These are phyloP conservation scores for Aspergillus floridensis DNA, from an alignment of 2,329 filamentous ascomycete genomes.

Conservation along the genomic window DNA sequence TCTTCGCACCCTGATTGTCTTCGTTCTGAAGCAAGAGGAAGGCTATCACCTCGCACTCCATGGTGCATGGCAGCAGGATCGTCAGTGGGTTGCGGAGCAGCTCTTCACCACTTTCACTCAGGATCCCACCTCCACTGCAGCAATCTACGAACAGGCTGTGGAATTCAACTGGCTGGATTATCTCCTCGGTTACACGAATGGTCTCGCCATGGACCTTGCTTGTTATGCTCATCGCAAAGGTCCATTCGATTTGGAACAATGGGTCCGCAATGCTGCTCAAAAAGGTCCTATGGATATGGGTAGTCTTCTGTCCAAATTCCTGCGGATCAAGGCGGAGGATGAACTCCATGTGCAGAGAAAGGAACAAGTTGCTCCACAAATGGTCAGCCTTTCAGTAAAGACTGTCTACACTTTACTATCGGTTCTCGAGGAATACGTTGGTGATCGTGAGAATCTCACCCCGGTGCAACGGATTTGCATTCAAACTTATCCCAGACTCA, in stretches of 20 bases:
- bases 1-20: conserved; percentile 66
- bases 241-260: conserved; percentile 75
- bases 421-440: conserved; percentile 68
- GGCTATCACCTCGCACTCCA: conserved; percentile 87
- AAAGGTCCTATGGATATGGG: conserved; percentile 68
- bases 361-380: conserved; percentile 63
- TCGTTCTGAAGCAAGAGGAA: conserved; percentile 72
- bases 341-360: conserved; percentile 72
- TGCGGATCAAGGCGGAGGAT: conserved; percentile 78
- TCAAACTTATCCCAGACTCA: conserved; percentile 85
- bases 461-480: conserved; percentile 83
- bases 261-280: conserved; percentile 68
- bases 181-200: conserved; percentile 73
- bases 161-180: conserved; percentile 82
- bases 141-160: conserved; percentile 75
- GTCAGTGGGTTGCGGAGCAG: conserved; percentile 76
- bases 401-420: conserved; percentile 78
- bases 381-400: conserved; percentile 75
- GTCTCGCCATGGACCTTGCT: conserved; percentile 83
- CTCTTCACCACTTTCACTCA: conserved; percentile 74
- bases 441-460: conserved; percentile 67
- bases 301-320: conserved; percentile 70
- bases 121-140: conserved; percentile 64
- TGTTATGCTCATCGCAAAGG: conserved; percentile 79
- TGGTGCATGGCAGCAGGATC: conserved; percentile 87